Base-by-base conservation (phyloP, 2,329 filamentous ascomycete species). In the Ceratocystis alfenasii region DNA sequence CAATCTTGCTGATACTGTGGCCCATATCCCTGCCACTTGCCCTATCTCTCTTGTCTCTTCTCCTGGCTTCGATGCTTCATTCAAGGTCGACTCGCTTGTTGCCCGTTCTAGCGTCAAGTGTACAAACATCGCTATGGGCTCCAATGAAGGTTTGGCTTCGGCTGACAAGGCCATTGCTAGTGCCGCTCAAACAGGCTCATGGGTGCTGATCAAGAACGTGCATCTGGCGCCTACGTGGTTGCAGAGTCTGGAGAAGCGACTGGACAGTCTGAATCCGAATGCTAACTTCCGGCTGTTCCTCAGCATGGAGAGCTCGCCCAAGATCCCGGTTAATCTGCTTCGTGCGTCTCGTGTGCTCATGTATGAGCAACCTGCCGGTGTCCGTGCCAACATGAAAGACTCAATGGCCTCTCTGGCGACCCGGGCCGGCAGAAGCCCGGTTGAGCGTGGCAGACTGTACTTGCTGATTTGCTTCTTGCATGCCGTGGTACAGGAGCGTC, bases 151-250 rank as follows among this genome's bases (percentile, higher is more conserved):
- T 74, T 80, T 95, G 20, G 86, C 92, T 67, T 94, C 87, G 69
- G 94, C 94, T 20, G 94, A 99, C 80, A 96, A 96, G 76, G 94
- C 95, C 36, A 91, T 99, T 73, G 89, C 85, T 76, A 90, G 91
- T 71, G 94, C 94, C 8, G 93, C 94, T 4, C 90, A 95, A 66
- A 88, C 87, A 17, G 94, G 94, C 70, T 90, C 87, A 30, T 99
- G 94, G 94, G 95, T 99, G 8, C 82, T 99, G 68, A 87, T 99
- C 81, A 99, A 99, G 84, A 99, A 99, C 78, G 94, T 99, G 22
- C 94, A 99, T 76, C 82, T 99, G 69, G 91, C 93, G 36, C 91
- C 94, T 1, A 90, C 90, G 12, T 99, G 95, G 95, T 80, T 99
- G 41, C 93, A 97, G 76, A 96, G 91, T 72, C 82, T 99, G 17